Percentiles rank a stretch among this genome's conserved stretches.
Evolutionary conservation across 192 early-diverging fungal genomes (phyloP).

Genomic region (Coemansia sp.): DNA sequence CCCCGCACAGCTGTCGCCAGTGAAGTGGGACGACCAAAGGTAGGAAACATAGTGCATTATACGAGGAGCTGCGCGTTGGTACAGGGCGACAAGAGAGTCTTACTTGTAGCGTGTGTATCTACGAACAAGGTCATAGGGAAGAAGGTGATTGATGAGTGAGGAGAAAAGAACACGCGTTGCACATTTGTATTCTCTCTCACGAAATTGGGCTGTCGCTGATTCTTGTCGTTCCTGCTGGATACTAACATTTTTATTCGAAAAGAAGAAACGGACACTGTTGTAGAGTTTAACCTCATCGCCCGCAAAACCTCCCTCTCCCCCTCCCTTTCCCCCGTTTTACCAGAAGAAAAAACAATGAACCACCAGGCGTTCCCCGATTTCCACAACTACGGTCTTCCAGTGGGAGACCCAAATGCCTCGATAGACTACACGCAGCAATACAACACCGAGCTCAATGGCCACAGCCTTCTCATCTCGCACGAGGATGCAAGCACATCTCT

Average conservation of each 20-base stretch:
- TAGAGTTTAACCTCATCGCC: too few species aligned
- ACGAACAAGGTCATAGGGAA: too few species aligned
- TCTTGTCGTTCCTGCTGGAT: background rate
- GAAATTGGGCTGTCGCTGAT: constrained; percentile 2
- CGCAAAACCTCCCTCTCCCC: too few species aligned
- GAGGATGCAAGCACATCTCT: constrained; percentile 30
- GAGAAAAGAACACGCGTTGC: background rate
- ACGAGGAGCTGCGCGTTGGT: too few species aligned
- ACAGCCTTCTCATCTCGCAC: constrained; percentile 46
- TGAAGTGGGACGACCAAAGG: background rate
- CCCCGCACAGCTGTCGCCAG: too few species aligned
- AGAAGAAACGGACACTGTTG: background rate
- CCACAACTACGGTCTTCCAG: constrained; percentile 51
- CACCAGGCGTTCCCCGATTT: constrained; percentile 53
- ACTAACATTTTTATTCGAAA: background rate
- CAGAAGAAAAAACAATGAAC: constrained; percentile 26
- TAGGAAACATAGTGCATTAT: background rate
- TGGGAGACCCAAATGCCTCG: constrained; percentile 35
- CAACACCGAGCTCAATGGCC: constrained; percentile 37
- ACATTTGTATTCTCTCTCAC: background rate
- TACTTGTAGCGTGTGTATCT: too few species aligned
- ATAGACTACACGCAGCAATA: constrained; percentile 53
- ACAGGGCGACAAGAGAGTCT: too few species aligned
- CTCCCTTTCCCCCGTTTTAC: too few species aligned
- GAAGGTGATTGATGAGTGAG: too few species aligned